Conservation (phyloP, 495 filamentous ascomycete species). For the Aspergillus affinis region DNA sequence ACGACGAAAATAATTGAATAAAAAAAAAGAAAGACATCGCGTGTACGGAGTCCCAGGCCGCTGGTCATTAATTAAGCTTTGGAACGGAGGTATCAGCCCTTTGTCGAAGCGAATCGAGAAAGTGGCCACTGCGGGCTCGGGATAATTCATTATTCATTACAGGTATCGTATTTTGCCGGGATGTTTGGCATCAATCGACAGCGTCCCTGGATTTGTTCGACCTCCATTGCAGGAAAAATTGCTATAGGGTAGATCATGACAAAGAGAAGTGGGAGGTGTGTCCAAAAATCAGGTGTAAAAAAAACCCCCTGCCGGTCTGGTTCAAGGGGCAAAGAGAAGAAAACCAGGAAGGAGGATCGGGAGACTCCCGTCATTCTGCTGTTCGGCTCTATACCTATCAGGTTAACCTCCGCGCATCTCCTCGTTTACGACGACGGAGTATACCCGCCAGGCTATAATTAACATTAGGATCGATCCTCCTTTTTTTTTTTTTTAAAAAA, state of each 20-base stretch:
- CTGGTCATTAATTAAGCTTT: slow-evolving; percentile 44
- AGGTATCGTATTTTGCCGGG: slow-evolving; percentile 1
- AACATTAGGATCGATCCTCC: slow-evolving; percentile 9
- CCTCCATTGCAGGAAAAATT: not conserved
- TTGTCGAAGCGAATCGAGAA: slow-evolving; percentile 23
- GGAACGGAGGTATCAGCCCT: slow-evolving; percentile 32
- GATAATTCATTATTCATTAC: slow-evolving; percentile 14
- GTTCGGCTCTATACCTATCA: not conserved
- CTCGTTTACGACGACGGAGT: slow-evolving; percentile 5
- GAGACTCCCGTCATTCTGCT: not conserved
- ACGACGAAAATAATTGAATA: not conserved
- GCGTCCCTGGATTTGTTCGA: not conserved
- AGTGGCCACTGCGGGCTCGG: slow-evolving; percentile 20
- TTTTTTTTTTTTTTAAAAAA: slow-evolving; percentile 7
- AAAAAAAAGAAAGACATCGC: slow-evolving; percentile 15
- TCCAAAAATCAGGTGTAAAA: not conserved
- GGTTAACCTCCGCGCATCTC: slow-evolving; percentile 1
- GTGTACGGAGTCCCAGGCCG: slow-evolving; percentile 16
- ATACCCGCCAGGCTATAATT: slow-evolving; percentile 11
- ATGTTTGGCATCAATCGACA: not conserved
- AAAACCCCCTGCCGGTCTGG: not conserved
- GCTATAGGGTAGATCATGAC: not conserved
- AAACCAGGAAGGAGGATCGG: not conserved
- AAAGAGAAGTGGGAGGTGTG: not conserved
- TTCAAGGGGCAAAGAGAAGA: not conserved